Percentiles rank a stretch among this genome's conserved stretches.
phyloP scores from a whole-genome alignment of 768 basidiomycete species.

The Tylopilus subfusipes region DNA sequence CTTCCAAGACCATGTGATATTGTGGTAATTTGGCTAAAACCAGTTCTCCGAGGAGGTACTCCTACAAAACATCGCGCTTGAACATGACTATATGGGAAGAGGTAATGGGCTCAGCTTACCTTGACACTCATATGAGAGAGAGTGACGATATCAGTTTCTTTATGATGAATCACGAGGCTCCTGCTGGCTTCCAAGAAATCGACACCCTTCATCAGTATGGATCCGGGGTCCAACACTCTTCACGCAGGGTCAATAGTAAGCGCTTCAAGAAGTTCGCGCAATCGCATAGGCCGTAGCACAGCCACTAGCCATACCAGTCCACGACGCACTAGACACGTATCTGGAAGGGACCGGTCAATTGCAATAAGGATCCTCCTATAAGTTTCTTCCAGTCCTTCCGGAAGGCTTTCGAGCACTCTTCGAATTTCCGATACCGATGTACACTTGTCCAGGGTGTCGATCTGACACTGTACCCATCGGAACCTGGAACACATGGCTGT shows the following conservation, averaged over 20 bases:
- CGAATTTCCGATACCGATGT: not conserved
- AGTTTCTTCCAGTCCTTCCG: conserved; percentile 20
- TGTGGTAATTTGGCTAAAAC: not conserved
- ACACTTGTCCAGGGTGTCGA: conserved; percentile 7
- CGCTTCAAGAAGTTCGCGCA: conserved; percentile 9
- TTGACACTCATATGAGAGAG: conserved; percentile 20
- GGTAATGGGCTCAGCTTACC: not conserved
- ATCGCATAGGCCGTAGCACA: conserved; percentile 5
- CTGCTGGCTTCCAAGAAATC: conserved; percentile 1
- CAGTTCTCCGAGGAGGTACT: conserved; percentile 17
- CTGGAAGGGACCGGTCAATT: not conserved
- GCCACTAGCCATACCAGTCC: conserved; percentile 13
- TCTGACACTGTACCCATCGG: conserved; percentile 18
- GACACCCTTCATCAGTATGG: not conserved
- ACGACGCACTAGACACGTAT: not conserved
- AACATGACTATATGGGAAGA: too few relatives aligned
- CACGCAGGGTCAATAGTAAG: not conserved
- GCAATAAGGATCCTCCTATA: conserved; percentile 18
- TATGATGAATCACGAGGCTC: conserved; percentile 10
- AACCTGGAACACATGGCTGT: conserved; percentile 2
- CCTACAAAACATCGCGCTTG: not conserved
- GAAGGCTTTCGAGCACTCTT: conserved; percentile 5
- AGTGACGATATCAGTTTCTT: conserved; percentile 8
- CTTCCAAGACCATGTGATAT: conserved; percentile 9
- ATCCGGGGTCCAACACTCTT: conserved; percentile 1